phyloP scores from a whole-genome alignment of 2,329 filamentous ascomycete species.

The Botrytis paeoniae region DNA sequence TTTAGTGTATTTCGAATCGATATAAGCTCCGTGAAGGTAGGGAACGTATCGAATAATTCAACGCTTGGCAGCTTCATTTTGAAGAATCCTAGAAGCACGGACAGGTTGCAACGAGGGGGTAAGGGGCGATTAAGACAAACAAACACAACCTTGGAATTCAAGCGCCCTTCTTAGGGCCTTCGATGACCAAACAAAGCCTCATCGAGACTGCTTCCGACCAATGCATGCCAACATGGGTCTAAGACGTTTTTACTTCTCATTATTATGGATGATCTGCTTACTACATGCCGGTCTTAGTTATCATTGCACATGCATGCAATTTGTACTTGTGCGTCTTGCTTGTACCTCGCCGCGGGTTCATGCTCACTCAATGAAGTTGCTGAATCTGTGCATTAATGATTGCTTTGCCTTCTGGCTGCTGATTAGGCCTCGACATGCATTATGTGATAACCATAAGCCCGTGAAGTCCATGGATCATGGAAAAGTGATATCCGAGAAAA shows the following conservation, averaged over 20 bases:
- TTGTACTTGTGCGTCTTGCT: slow-evolving; percentile 18
- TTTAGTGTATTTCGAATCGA: background rate
- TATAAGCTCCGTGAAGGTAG: slow-evolving; percentile 2
- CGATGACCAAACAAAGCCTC: slow-evolving; percentile 12
- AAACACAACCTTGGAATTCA: slow-evolving; percentile 17
- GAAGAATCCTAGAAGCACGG: slow-evolving; percentile 13
- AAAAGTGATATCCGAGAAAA: background rate
- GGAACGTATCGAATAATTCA: slow-evolving; percentile 1
- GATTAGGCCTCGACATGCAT: slow-evolving; percentile 15
- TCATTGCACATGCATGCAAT: slow-evolving; percentile 16
- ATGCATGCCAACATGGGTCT: slow-evolving; percentile 24
- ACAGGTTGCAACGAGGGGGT: background rate
- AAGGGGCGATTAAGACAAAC: slow-evolving; percentile 1
- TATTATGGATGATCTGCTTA: slow-evolving; percentile 8
- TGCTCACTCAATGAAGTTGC: background rate
- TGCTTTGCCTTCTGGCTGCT: slow-evolving; percentile 11
- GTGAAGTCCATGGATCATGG: background rate
- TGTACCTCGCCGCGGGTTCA: slow-evolving; percentile 11
- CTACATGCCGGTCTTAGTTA: slow-evolving; percentile 19
- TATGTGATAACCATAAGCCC: slow-evolving; percentile 6
- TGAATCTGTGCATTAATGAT: slow-evolving; percentile 7
- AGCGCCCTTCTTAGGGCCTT: slow-evolving; percentile 19
- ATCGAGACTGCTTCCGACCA: slow-evolving; percentile 12
- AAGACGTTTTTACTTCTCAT: slow-evolving; percentile 31
- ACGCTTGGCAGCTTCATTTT: slow-evolving; percentile 2